A percentile compares a stretch with the other conserved stretches of the same genome.
Evolutionary conservation across 2,329 filamentous ascomycete species (phyloP).

Genomic region (Eutypella sp.): DNA sequence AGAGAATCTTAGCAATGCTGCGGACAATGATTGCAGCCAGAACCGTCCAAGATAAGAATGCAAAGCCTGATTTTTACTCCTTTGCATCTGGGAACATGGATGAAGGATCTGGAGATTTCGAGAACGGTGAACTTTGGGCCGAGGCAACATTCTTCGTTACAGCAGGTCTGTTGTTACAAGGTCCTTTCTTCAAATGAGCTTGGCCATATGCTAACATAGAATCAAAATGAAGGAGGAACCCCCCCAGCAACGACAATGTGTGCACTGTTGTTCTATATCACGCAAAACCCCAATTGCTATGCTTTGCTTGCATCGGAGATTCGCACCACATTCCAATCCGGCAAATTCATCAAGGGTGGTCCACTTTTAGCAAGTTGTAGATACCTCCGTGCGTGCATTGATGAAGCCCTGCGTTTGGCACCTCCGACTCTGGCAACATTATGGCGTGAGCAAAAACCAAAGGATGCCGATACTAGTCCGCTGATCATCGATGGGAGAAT

Average conservation of each 20-base stretch:
- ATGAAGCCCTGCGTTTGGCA: conserved; percentile 13
- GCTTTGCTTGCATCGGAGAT: conserved; percentile 1
- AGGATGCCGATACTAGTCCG: conserved; percentile 5
- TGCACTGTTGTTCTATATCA: neutral
- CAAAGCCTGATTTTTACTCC: conserved; percentile 6
- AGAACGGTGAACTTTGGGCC: conserved; percentile 2
- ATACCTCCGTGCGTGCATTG: conserved; percentile 19
- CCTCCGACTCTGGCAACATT: conserved; percentile 10
- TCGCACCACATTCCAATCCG: neutral
- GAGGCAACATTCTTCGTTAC: conserved; percentile 2
- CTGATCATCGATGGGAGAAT: conserved; percentile 12
- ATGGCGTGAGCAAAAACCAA: conserved; percentile 13
- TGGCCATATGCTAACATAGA: too few species aligned
- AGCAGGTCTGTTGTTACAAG: too few species aligned
- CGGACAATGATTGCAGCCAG: conserved; percentile 5
- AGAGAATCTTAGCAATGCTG: conserved; percentile 2
- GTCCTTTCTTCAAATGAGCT: too few species aligned
- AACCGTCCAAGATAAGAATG: neutral
- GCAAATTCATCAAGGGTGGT: neutral
- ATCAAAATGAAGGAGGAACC: conserved; percentile 4
- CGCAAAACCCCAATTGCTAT: neutral
- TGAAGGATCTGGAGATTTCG: neutral
- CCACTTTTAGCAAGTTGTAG: conserved; percentile 5
- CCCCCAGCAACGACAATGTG: neutral
- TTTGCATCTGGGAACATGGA: conserved; percentile 1